Evolutionary conservation across 495 filamentous ascomycete species (phyloP).

Genomic region (Penicillium pulvis): DNA sequence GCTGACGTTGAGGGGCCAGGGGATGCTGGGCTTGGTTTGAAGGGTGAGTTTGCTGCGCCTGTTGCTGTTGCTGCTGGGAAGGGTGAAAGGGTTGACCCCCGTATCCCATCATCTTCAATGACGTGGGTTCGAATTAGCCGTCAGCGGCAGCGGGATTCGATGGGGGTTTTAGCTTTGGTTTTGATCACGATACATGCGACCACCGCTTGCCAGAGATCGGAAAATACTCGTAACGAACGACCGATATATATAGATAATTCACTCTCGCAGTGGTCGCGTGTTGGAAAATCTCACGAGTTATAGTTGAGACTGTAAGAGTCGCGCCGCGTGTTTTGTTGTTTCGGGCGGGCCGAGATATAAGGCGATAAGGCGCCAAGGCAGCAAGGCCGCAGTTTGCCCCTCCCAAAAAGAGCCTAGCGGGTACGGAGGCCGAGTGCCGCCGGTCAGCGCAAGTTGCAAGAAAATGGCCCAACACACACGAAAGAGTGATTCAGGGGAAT

Average conservation of each 20-base stretch:
- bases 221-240: not conserved
- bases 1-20: constrained; percentile 14
- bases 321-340: constrained; percentile 39
- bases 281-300: constrained; percentile 1
- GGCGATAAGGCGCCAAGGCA: constrained; percentile 8
- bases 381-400: constrained; percentile 14
- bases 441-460: constrained; percentile 28
- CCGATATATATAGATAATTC: not conserved
- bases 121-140: constrained; percentile 19
- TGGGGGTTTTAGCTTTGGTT: constrained; percentile 5
- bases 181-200: constrained; percentile 23
- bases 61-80: constrained; percentile 32
- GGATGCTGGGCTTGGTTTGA: constrained; percentile 30
- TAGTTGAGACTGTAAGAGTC: constrained; percentile 22
- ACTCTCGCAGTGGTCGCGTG: constrained; percentile 9
- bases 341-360: constrained; percentile 13
- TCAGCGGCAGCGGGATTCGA: constrained; percentile 24
- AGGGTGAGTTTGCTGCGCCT: constrained; percentile 28
- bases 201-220: constrained; percentile 12
- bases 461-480: constrained; percentile 27
- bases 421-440: constrained; percentile 29
- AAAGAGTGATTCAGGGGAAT: constrained; percentile 26
- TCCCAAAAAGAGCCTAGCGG: constrained; percentile 29
- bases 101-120: constrained; percentile 36
- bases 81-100: constrained; percentile 38